Evolutionary conservation across 768 basidiomycete species (phyloP).

Genomic region (Gloeophyllum trabeum): DNA sequence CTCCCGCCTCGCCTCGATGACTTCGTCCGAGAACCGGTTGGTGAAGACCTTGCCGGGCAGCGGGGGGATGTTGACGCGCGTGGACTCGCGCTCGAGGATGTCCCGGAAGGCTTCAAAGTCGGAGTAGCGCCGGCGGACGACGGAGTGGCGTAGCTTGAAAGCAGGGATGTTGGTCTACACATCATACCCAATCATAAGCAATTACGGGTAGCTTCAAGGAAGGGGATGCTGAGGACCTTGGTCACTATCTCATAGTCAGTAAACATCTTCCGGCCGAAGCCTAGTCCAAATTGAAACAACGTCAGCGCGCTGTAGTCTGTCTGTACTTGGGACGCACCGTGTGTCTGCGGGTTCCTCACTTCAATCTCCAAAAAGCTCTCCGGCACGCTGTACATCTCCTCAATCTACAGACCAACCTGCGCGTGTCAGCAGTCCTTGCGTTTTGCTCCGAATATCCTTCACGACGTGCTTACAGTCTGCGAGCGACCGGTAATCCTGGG

Average conservation of each 20-base stretch:
- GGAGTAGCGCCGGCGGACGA: constrained; percentile 53
- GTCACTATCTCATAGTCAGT: constrained; percentile 99
- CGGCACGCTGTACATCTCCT: constrained; percentile 97
- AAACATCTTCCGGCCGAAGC: constrained; percentile 97
- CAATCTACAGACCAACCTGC: constrained; percentile 47
- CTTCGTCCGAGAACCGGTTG: constrained; percentile 95
- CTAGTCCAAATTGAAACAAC: constrained; percentile 23
- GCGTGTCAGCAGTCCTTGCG: constrained; percentile 13
- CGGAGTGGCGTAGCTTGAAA: constrained; percentile 77
- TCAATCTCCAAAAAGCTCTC: constrained; percentile 98
- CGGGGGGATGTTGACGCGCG: constrained; percentile 94
- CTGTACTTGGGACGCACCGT: constrained; percentile 44
- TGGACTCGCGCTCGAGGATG: constrained; percentile 93
- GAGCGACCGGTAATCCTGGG: constrained; percentile 23
- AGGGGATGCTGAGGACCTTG: constrained; percentile 62
- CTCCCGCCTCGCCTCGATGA: constrained; percentile 86
- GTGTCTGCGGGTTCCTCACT: constrained; percentile 93
- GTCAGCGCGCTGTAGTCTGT: constrained; percentile 1
- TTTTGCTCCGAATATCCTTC: background rate
- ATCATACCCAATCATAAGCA: background rate
- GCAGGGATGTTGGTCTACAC: constrained; percentile 94
- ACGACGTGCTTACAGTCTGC: constrained; percentile 23
- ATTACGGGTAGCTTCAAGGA: background rate
- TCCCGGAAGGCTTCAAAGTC: constrained; percentile 89
- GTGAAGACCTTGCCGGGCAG: constrained; percentile 98